Percentiles rank a stretch among this genome's conserved stretches.
phyloP scores from a whole-genome alignment of 192 early-diverging fungal genomes.

The Mortierella antarctica region DNA sequence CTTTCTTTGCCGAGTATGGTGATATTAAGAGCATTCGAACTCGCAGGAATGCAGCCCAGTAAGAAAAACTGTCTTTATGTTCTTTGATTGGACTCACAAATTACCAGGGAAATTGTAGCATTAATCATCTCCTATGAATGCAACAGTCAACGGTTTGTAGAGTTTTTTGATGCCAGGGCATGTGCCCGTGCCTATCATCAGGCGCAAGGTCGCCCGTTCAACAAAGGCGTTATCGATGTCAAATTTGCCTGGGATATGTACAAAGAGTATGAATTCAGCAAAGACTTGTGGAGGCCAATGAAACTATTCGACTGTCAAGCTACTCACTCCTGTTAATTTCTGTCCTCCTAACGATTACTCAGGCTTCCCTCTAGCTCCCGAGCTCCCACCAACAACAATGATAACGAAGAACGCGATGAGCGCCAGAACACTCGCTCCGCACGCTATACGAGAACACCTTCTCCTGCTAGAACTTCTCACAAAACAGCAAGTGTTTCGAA shows the following conservation, averaged over 20 bases:
- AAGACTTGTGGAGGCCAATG: not conserved
- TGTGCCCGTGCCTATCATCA: conserved; percentile 49
- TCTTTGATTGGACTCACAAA: not conserved
- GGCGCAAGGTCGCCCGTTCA: conserved; percentile 35
- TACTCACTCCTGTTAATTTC: not conserved
- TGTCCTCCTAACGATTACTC: not conserved
- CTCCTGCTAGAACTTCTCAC: not conserved
- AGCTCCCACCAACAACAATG: not conserved
- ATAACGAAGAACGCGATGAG: not conserved
- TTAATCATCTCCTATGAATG: not conserved
- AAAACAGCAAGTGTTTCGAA: not conserved
- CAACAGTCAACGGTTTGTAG: conserved; percentile 25
- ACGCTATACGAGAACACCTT: not conserved
- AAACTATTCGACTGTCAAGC: conserved; percentile 1
- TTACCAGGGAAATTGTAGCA: not conserved
- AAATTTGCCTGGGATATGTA: conserved; percentile 58
- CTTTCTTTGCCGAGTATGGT: conserved; percentile 57
- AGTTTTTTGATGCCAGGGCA: conserved; percentile 61
- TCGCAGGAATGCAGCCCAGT: conserved; percentile 14
- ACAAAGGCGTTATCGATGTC: conserved; percentile 53
- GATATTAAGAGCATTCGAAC: conserved; percentile 58
- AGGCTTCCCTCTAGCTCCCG: not conserved
- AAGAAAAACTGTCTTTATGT: not conserved
- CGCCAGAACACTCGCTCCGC: not conserved
- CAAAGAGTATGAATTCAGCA: conserved; percentile 26